Conservation (phyloP, 2,329 filamentous ascomycete species). For the Neonectria punicea region DNA sequence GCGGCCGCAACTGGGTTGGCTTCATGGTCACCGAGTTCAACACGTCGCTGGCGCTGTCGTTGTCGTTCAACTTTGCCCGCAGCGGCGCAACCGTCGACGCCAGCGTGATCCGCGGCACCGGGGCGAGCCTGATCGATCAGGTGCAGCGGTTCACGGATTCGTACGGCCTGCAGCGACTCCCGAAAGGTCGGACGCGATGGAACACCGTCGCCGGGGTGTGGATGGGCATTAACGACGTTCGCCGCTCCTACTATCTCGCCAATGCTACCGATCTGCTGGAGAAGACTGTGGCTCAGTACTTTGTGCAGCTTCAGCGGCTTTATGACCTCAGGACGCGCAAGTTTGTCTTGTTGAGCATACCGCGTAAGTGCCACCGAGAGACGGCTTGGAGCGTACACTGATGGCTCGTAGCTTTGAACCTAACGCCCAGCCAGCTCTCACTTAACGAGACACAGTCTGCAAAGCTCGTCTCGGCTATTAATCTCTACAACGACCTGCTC, state of each 20-base stretch:
- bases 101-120: background rate
- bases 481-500: constrained; percentile 14
- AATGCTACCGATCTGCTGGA: background rate
- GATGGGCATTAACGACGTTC: constrained; percentile 9
- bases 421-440: constrained; percentile 2
- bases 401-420: constrained; percentile 5
- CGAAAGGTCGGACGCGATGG: background rate
- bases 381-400: background rate
- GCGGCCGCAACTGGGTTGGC: constrained; percentile 10
- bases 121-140: background rate
- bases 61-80: constrained; percentile 2
- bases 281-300: background rate
- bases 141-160: background rate
- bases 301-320: constrained; percentile 6
- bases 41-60: background rate
- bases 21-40: background rate
- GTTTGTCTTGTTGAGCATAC: constrained; percentile 9
- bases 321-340: constrained; percentile 10
- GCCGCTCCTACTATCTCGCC: background rate
- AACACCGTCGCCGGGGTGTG: background rate
- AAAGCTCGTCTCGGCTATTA: constrained; percentile 13
- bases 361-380: background rate
- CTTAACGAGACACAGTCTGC: constrained; percentile 4
- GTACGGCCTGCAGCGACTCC: background rate
- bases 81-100: constrained; percentile 1